Evolutionary conservation across 305 asterid genomes (phyloP), one percentile per base, ranked within the genome.

Genomic region (Solanum chacoense): DNA sequence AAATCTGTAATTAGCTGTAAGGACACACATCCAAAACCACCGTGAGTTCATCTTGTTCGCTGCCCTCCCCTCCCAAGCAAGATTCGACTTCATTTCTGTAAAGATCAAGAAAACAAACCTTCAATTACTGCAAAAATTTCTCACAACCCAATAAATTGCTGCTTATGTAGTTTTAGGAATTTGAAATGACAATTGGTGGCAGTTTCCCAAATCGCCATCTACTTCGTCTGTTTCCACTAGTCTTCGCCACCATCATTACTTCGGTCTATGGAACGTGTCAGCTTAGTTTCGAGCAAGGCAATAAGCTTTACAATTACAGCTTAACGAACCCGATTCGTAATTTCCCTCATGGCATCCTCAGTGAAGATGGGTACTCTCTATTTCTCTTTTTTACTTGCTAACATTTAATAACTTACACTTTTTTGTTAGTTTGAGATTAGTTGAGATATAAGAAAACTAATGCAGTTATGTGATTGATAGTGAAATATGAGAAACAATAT

Each of bases 331-430:
- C 99, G 29, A 89, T 95, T 84, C 91, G 85, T 78, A 88, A 89
- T 80, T 97, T 92, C 71, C 99, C 98, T 59, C 98, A 97, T 79
- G 99, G 99, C 37, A 91, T 96, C 91, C 96, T 92, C 91, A 95
- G 99, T 90, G 99, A 97, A 95, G 99, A 97, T 89, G 99, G 99
- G 99, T 97, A 92, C 38, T 77, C 55, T 85, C 63, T 40, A 42
- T 85, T 35, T 89, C 63, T 69, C 72, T 65, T 65, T n/a, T 9
- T 65, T 4, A 22, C 28, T 72, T 72, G 24, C 55, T 45, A 34
- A 67, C 28, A 6, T 83, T 38, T 7, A 88, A 87, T 16, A 89
- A 86, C 89, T 89, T 55, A 55, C 67, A 18, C 1, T 63, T 67
- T 28, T 76, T 29, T 84, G 20, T 37, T 35, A 67, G 9, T 37